These are phyloP conservation scores for Aegilops umbellulata DNA, from an alignment of 176 grass and related monocot species.

Conservation along the genomic window DNA sequence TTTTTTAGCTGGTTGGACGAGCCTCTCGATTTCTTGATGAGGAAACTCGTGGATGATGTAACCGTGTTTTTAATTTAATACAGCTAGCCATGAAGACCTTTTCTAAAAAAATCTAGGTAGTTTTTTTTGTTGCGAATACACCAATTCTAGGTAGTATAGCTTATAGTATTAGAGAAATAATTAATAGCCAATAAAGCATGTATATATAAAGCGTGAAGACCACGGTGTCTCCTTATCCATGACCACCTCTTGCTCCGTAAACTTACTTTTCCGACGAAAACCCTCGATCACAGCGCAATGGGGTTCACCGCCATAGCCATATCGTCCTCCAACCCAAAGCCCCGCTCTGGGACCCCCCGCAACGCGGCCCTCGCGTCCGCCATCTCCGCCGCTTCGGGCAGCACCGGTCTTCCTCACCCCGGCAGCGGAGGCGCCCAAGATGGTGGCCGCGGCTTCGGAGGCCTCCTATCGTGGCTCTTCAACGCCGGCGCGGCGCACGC, in stretches of 20 bases:
- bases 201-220: neutral
- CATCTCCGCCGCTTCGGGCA: conserved; percentile 30
- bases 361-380: conserved; percentile 41
- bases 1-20: too few relatives aligned
- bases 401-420: conserved; percentile 33
- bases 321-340: conserved; percentile 15
- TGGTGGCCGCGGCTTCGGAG: conserved; percentile 40
- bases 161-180: too few relatives aligned
- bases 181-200: too few relatives aligned
- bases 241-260: neutral
- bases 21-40: too few relatives aligned
- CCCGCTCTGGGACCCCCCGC: conserved; percentile 24
- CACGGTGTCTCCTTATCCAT: neutral
- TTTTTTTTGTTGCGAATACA: too few relatives aligned
- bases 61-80: too few relatives aligned
- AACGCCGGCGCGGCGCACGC: conserved; percentile 55
- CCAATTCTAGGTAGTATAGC: too few relatives aligned
- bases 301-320: conserved; percentile 16
- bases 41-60: too few relatives aligned
- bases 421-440: conserved; percentile 34
- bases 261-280: neutral
- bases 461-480: conserved; percentile 61
- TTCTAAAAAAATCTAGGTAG: too few relatives aligned
- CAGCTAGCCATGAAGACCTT: too few relatives aligned
- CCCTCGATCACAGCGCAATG: conserved; percentile 23